Evolutionary conservation across 352 stramenopile genomes (phyloP).

Genomic region (Labyrinthula sp.): DNA sequence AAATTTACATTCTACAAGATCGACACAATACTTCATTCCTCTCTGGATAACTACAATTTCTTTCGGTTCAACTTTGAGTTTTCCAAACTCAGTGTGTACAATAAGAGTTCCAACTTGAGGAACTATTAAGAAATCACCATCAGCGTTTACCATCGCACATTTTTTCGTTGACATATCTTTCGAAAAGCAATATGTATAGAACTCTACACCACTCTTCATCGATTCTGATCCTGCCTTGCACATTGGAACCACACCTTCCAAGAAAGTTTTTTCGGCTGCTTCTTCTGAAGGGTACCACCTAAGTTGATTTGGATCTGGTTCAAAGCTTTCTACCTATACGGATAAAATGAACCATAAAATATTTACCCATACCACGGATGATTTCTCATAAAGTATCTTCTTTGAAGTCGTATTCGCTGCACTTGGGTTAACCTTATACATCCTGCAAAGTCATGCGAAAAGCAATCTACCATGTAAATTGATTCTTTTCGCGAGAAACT

Average conservation of each 20-base stretch:
- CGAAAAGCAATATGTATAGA: constrained; percentile 80
- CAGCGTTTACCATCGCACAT: constrained; percentile 72
- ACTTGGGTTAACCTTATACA: constrained; percentile 41
- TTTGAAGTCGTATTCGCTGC: constrained; percentile 35
- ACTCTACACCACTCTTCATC: constrained; percentile 64
- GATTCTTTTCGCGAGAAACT: constrained; percentile 48
- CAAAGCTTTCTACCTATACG: constrained; percentile 46
- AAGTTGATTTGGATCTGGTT: constrained; percentile 36
- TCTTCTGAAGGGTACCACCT: constrained; percentile 32
- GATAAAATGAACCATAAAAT: no score
- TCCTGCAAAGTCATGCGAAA: constrained; percentile 60
- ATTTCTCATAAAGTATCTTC: constrained; percentile 2
- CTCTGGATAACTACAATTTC: constrained; percentile 84
- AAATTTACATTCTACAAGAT: constrained; percentile 44
- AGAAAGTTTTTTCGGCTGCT: constrained; percentile 24
- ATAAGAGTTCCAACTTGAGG: constrained; percentile 63
- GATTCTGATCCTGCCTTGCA: constrained; percentile 46
- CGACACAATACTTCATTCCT: constrained; percentile 73
- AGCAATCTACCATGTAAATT: constrained; percentile 71
- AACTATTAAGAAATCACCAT: constrained; percentile 86
- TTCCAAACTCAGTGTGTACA: constrained; percentile 75
- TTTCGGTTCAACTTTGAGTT: constrained; percentile 49
- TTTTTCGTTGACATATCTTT: constrained; percentile 59
- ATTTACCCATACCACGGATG: no score
- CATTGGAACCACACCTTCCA: constrained; percentile 19